phyloP scores from a whole-genome alignment of 345 rosid species.

The Eucalyptus urophylla region DNA sequence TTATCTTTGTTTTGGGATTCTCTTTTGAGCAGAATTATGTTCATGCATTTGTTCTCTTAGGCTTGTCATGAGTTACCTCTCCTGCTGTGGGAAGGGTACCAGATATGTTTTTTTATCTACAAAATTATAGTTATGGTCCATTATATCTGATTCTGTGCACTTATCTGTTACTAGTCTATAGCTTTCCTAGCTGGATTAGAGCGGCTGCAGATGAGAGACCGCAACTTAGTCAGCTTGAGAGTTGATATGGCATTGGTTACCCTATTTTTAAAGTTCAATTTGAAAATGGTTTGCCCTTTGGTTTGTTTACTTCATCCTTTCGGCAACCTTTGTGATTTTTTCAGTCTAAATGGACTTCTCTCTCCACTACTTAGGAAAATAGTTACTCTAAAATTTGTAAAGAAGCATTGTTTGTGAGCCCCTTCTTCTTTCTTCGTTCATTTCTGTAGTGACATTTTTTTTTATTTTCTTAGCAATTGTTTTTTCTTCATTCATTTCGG shows the following conservation, averaged over 20 bases:
- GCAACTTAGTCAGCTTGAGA: background rate
- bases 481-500: background rate
- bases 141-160: background rate
- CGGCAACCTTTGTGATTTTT: background rate
- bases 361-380: background rate
- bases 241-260: background rate
- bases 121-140: background rate
- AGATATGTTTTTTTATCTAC: background rate
- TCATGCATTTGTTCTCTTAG: background rate
- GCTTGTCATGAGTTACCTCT: background rate
- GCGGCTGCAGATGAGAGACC: background rate
- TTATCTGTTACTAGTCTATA: background rate
- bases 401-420: background rate
- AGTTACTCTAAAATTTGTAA: background rate
- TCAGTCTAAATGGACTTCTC: background rate
- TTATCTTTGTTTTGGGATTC: background rate
- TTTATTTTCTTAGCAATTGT: background rate
- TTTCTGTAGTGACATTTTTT: background rate
- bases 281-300: background rate
- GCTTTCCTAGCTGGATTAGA: background rate
- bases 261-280: background rate
- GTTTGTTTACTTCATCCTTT: background rate
- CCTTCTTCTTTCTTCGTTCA: background rate
- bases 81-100: background rate
- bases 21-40: background rate